Evolutionary conservation across 2,329 filamentous ascomycete genomes (phyloP).

Genomic region (Drechmeria coniospora): DNA sequence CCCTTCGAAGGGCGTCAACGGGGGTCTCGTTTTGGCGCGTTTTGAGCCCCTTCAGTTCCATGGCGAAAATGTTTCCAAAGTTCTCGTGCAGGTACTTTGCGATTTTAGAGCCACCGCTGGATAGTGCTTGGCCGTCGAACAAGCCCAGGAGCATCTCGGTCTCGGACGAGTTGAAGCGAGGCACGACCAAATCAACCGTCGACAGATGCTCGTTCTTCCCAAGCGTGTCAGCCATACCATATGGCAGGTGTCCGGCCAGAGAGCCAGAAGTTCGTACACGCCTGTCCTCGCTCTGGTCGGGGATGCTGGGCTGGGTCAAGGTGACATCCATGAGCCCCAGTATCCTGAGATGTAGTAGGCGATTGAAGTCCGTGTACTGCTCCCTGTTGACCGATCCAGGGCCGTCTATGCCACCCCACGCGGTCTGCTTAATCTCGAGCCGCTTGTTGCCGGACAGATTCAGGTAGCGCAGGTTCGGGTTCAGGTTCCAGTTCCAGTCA

Average conservation of each 20-base stretch:
- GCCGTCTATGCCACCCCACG: slow-evolving; percentile 27
- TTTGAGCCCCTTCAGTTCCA: slow-evolving; percentile 65
- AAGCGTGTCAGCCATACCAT: slow-evolving; percentile 93
- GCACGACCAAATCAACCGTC: slow-evolving; percentile 88
- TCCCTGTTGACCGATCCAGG: slow-evolving; percentile 41
- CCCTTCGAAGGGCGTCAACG: slow-evolving; percentile 66
- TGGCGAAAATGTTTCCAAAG: slow-evolving; percentile 70
- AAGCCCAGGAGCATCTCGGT: slow-evolving; percentile 84
- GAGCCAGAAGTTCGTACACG: slow-evolving; percentile 96
- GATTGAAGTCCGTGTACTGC: slow-evolving; percentile 74
- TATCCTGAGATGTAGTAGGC: slow-evolving; percentile 67
- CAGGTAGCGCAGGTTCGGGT: slow-evolving; percentile 83
- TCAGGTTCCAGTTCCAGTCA: slow-evolving; percentile 99
- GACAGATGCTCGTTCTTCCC: slow-evolving; percentile 90
- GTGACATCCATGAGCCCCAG: slow-evolving; percentile 97
- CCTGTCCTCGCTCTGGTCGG: slow-evolving; percentile 87
- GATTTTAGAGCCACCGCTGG: slow-evolving; percentile 82
- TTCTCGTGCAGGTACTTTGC: slow-evolving; percentile 95
- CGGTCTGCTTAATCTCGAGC: slow-evolving; percentile 67
- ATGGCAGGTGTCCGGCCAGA: slow-evolving; percentile 74
- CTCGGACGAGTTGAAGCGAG: slow-evolving; percentile 77
- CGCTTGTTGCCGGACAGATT: slow-evolving; percentile 96
- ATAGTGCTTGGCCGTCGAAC: slow-evolving; percentile 86
- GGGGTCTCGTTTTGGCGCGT: slow-evolving; percentile 56
- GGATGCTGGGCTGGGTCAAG: slow-evolving; percentile 79